These are phyloP conservation scores for Chaetomiaceae sp. DNA, from an alignment of 2,329 filamentous ascomycete genomes.

Conservation along the genomic window DNA sequence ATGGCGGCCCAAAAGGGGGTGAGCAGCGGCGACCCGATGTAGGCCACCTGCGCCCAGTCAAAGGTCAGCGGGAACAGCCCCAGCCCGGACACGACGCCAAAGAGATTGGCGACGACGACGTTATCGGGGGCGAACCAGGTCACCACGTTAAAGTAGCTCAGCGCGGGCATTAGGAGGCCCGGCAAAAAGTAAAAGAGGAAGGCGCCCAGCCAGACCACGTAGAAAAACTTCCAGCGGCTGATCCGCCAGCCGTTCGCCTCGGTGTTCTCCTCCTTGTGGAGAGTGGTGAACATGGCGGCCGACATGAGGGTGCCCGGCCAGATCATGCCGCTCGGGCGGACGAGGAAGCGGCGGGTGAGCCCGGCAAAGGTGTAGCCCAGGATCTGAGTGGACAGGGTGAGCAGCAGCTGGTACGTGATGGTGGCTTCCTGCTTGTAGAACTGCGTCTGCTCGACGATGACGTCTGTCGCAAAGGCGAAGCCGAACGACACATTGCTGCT, in stretches of 20 bases:
- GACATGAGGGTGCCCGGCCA: conserved; percentile 88
- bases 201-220: conserved; percentile 62
- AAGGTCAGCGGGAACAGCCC: conserved; percentile 83
- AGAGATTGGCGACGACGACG: conserved; percentile 80
- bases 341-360: conserved; percentile 72
- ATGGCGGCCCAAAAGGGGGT: conserved; percentile 84
- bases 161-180: conserved; percentile 72
- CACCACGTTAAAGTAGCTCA: conserved; percentile 84
- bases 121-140: conserved; percentile 86
- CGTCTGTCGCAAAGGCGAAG: conserved; percentile 83
- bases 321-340: conserved; percentile 83
- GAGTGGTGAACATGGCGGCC: conserved; percentile 80
- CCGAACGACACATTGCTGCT: conserved; percentile 87
- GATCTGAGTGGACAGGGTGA: conserved; percentile 82
- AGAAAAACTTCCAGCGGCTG: conserved; percentile 79
- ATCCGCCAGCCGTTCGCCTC: conserved; percentile 78
- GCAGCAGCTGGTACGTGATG: conserved; percentile 72
- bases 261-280: conserved; percentile 81
- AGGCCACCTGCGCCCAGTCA: conserved; percentile 86
- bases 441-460: conserved; percentile 83
- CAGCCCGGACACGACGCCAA: conserved; percentile 78
- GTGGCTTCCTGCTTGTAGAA: conserved; percentile 81
- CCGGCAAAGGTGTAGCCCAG: conserved; percentile 84
- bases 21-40: conserved; percentile 78
- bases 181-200: conserved; percentile 84